Evolutionary conservation across 306 rosid species (phyloP), one percentile per base, ranked within the genome.

Genomic region (Casuarina equisetifolia): DNA sequence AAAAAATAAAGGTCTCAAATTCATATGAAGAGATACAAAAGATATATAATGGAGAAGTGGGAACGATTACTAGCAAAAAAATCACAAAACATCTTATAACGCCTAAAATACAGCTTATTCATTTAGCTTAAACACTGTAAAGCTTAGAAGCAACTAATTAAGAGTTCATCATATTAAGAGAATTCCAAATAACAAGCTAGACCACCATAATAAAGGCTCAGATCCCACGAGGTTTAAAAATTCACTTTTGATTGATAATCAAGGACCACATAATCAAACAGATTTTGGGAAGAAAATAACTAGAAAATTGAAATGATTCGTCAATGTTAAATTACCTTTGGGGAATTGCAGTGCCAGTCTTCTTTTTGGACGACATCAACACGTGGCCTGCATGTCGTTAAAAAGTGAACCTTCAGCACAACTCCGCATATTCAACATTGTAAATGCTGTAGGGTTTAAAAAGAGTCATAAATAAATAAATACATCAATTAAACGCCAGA

Each of bases 281-380:
- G 5, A 9, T 13, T 4, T 12, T 42, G 42, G 3, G 5, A 40
- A 7, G 0, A 52, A 52, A 53, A 9, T 1, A 43, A 46, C 6
- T 20, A 19, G 36, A 74, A n/a, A 53, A 61, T 15, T 39, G 6
- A 8, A 67, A 40, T 44, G 9, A 36, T 38, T 63, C 32, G 46
- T 20, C 9, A 3, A 66, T 52, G 67, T 72, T 59, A 52, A 80
- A 72, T 84, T 25, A 86, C 92, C 84, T 55, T 74, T 58, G 82
- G 68, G 46, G 82, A 71, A 78, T 76, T 20, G 75, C 53, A 76
- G 77, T 78, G 39, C 5, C 6, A 68, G 25, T 40, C 25, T 50
- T 80, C 89, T 72, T 82, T 89, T 1, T 76, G 82, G 12, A 54
- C 68, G 12, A 43, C 73, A 19, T 72, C 78, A 48, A 70, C 16